phyloP scores from a whole-genome alignment of 192 early-diverging fungal species.

The Coemansia sp. region DNA sequence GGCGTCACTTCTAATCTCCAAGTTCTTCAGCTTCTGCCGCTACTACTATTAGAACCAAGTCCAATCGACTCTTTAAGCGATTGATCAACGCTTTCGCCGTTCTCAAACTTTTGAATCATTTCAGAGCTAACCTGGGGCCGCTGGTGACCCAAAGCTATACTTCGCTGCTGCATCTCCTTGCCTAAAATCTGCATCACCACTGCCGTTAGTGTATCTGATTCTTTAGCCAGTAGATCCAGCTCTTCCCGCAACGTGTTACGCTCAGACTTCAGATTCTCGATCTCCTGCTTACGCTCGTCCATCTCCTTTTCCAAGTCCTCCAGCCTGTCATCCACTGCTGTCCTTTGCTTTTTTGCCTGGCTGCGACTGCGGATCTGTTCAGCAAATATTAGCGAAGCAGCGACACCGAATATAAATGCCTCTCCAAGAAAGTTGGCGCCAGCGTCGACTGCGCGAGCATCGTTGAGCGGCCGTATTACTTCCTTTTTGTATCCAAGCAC shows the following conservation, averaged over 20 bases:
- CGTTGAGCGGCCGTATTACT: conserved; percentile 73
- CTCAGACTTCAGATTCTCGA: conserved; percentile 34
- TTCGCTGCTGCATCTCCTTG: conserved; percentile 21
- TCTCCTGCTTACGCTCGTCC: conserved; percentile 33
- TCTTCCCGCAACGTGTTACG: conserved; percentile 21
- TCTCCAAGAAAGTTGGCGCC: conserved; percentile 81
- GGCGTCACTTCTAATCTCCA: too few species aligned
- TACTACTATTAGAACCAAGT: too few species aligned
- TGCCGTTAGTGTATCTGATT: conserved; percentile 20
- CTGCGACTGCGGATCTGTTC: conserved; percentile 65
- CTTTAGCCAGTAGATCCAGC: conserved; percentile 20
- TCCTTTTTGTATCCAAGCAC: conserved; percentile 75
- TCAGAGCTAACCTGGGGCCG: conserved; percentile 23
- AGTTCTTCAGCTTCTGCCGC: too few species aligned
- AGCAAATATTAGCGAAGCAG: conserved; percentile 65
- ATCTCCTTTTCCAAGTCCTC: conserved; percentile 54
- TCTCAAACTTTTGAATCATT: conserved; percentile 26
- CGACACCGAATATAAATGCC: conserved; percentile 73
- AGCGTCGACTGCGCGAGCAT: conserved; percentile 73
- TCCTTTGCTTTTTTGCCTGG: conserved; percentile 30
- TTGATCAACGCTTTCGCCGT: conserved; percentile 18
- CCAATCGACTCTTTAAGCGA: not conserved
- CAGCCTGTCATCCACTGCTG: conserved; percentile 50
- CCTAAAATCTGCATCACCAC: conserved; percentile 44
- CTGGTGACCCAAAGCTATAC: conserved; percentile 21